Base-by-base conservation (phyloP, 441 rosid genomes). In the Theobroma grandiflorum region DNA sequence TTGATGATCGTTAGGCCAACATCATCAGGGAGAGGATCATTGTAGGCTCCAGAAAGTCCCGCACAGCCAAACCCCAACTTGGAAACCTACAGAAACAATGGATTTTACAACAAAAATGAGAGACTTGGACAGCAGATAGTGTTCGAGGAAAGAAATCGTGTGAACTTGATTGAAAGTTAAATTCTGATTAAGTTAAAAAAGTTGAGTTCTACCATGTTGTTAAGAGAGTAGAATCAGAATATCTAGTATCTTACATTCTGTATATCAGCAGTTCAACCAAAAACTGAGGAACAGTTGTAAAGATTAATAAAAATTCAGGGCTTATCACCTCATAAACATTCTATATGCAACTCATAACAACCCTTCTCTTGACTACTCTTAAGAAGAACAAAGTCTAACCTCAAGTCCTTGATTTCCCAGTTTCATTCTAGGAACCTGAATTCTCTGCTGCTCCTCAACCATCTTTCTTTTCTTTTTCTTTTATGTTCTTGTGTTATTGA, bases 351-450 rank as follows among this genome's bases (percentile, higher is more conserved):
- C 31, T 26, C 31, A 26, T 26, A 33, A 8, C 49, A 45, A 8
- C 49, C 10, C 8, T 45, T 59, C 37, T 59, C 64, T 22, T 65
- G 70, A 18, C 1, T 57, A 57, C 26, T 57, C 11, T 57, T 38
- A 20, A 12, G 15, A 57, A 35, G 5, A 38, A 20, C 52, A 49
- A 6, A 35, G 11, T 33, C n/a, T 79, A 61, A 91, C 90, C 87
- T 89, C 91, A 45, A 89, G 82, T 52, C 94, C 92, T 79, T 88
- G 90, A 75, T 12, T 83, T 8, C 94, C 92, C 66, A 89, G 80
- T 82, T 87, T 89, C 77, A 87, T 85, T 53, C 77, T 78, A 7
- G 86, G 86, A 33, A 80, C 64, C n/a, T 49, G 76, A 22, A 37
- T 47, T 8, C 35, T 43, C 38, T 26, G n/a, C 8, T 69, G 63